Conservation (phyloP, 2,329 filamentous ascomycete species). For the Cladobotryum protrusum region DNA sequence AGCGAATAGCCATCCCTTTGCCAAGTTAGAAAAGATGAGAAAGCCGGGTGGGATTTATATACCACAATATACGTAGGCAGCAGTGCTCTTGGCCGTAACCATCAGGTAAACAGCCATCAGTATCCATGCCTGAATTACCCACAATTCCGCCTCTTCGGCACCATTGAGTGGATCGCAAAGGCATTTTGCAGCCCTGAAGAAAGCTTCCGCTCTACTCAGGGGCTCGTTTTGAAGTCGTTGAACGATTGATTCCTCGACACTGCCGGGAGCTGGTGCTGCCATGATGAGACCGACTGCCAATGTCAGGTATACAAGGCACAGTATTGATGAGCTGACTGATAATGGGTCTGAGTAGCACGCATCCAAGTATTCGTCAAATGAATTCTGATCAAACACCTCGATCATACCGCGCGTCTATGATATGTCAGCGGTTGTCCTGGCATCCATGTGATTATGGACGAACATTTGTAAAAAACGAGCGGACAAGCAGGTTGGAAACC, state of each 20-base stretch:
- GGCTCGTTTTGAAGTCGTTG: slow-evolving; percentile 42
- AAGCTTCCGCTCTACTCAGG: slow-evolving; percentile 52
- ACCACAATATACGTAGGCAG: slow-evolving; percentile 57
- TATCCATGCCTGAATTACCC: slow-evolving; percentile 57
- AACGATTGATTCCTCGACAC: slow-evolving; percentile 44
- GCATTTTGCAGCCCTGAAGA: slow-evolving; percentile 54
- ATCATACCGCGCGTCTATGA: slow-evolving; percentile 52
- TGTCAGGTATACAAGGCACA: slow-evolving; percentile 56
- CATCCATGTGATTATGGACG: slow-evolving; percentile 14
- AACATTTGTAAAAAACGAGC: slow-evolving; percentile 56
- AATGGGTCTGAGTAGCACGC: slow-evolving; percentile 50
- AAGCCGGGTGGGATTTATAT: slow-evolving; percentile 15
- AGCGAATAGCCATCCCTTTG: slow-evolving; percentile 56
- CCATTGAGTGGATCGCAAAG: slow-evolving; percentile 40
- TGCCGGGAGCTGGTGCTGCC: slow-evolving; percentile 46
- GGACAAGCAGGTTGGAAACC: slow-evolving; percentile 39
- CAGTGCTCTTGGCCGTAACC: slow-evolving; percentile 54
- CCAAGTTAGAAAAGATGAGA: slow-evolving; percentile 10
- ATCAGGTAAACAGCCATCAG: slow-evolving; percentile 62
- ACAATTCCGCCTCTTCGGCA: slow-evolving; percentile 58
- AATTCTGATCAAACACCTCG: slow-evolving; percentile 49
- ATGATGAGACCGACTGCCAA: slow-evolving; percentile 58
- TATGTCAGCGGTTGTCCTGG: neutral
- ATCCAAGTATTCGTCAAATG: slow-evolving; percentile 44
- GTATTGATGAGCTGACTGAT: slow-evolving; percentile 40